Evolutionary conservation across 2,329 filamentous ascomycete species (phyloP).

Genomic region (Aspergillus quadricinctus): DNA sequence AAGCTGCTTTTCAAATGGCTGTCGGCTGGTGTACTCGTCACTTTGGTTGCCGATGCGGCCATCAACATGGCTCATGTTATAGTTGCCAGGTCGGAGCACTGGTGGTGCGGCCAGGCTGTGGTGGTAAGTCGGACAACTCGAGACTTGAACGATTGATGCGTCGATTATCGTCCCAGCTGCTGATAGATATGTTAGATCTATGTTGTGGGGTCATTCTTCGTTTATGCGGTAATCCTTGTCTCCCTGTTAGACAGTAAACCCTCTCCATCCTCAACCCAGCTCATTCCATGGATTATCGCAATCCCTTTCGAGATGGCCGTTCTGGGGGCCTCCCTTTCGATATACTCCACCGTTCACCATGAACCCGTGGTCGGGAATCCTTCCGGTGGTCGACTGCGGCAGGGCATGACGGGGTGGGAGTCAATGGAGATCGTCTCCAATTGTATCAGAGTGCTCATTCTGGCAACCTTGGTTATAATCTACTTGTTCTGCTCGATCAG

Average conservation of each 20-base stretch:
- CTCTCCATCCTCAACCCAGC: slow-evolving; percentile 74
- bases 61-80: slow-evolving; percentile 73
- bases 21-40: slow-evolving; percentile 64
- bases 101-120: slow-evolving; percentile 78
- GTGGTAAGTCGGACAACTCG: slow-evolving; percentile 57
- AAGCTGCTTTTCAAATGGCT: slow-evolving; percentile 73
- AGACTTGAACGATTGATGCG: neutral
- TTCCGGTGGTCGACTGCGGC: slow-evolving; percentile 38
- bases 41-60: slow-evolving; percentile 70
- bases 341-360: slow-evolving; percentile 65
- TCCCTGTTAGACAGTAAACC: slow-evolving; percentile 79
- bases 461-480: slow-evolving; percentile 58
- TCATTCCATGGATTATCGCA: slow-evolving; percentile 72
- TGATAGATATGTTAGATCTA: slow-evolving; percentile 61
- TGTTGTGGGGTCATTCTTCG: slow-evolving; percentile 76
- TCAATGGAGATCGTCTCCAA: slow-evolving; percentile 50
- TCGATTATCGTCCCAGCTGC: neutral
- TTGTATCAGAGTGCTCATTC: slow-evolving; percentile 62
- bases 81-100: slow-evolving; percentile 58
- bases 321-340: slow-evolving; percentile 61
- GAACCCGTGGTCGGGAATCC: slow-evolving; percentile 54
- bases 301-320: slow-evolving; percentile 70
- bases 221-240: slow-evolving; percentile 80
- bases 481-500: slow-evolving; percentile 51
- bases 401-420: slow-evolving; percentile 41